phyloP scores from a whole-genome alignment of 177 flowering plant species.

The Vitis hybrid region DNA sequence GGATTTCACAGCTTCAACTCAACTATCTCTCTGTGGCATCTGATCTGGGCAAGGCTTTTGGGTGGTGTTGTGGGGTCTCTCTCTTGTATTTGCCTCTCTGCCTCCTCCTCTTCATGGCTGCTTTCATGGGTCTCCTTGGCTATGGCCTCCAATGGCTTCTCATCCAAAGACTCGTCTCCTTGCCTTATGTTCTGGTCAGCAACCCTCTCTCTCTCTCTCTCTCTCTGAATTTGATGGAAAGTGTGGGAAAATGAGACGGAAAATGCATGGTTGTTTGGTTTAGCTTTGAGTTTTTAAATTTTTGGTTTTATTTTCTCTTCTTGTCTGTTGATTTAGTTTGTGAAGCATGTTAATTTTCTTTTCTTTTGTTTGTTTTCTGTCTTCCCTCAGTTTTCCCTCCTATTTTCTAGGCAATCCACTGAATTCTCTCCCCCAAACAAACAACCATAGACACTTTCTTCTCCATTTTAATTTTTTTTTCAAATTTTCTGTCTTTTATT shows the following conservation, averaged over 20 bases:
- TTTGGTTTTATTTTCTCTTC: too few species aligned
- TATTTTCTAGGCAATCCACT: background rate
- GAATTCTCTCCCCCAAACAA: background rate
- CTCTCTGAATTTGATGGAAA: background rate
- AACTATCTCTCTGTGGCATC: constrained; percentile 38
- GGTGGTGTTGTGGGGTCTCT: constrained; percentile 33
- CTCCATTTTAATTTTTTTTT: background rate
- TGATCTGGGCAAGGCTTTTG: constrained; percentile 35
- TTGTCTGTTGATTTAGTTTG: too few species aligned
- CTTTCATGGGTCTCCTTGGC: constrained; percentile 24
- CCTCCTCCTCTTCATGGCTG: constrained; percentile 30
- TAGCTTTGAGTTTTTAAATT: too few species aligned
- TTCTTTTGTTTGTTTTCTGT: too few species aligned
- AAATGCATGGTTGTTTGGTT: too few species aligned
- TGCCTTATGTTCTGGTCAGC: constrained; percentile 28
- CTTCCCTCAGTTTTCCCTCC: background rate
- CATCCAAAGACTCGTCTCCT: constrained; percentile 13
- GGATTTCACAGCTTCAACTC: constrained; percentile 40
- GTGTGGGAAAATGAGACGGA: too few species aligned
- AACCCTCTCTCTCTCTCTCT: background rate
- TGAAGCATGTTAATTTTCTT: too few species aligned
- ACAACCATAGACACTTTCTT: background rate
- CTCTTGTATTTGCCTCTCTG: constrained; percentile 24
- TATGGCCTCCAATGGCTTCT: constrained; percentile 36
- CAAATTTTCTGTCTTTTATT: too few species aligned